A percentile compares a stretch with the other conserved stretches of the same genome.
These are phyloP conservation scores for Cyclotella sp. DNA, from an alignment of 108 stramenopile species.

Conservation along the genomic window DNA sequence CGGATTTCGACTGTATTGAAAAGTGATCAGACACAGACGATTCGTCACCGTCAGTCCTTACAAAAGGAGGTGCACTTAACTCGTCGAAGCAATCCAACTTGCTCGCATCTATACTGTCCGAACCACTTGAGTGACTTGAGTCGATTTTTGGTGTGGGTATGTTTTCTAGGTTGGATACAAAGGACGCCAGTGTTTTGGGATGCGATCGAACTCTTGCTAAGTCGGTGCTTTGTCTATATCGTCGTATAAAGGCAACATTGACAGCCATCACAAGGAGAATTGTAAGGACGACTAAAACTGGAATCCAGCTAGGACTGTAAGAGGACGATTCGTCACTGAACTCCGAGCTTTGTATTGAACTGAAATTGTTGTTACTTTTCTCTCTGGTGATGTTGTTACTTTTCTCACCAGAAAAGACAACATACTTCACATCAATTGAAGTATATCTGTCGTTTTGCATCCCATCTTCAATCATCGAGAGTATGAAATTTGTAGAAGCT, in stretches of 20 bases:
- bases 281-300: not conserved
- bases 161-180: slow-evolving; percentile 1
- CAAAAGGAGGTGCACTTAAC: not conserved
- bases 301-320: not conserved
- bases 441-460: slow-evolving; percentile 8
- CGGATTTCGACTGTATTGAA: not conserved
- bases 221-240: not conserved
- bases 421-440: not conserved
- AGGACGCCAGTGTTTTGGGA: slow-evolving; percentile 1
- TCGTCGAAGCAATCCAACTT: not conserved
- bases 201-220: not conserved
- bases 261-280: not conserved
- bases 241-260: not conserved
- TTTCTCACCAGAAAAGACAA: not conserved
- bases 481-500: not conserved
- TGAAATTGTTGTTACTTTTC: not conserved
- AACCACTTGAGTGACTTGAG: not conserved
- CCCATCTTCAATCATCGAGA: not conserved
- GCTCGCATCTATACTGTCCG: not conserved
- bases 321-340: not conserved
- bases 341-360: not conserved
- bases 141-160: not conserved
- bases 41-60: not conserved
- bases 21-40: slow-evolving; percentile 17
- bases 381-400: too few species aligned